phyloP scores from a whole-genome alignment of 305 asterid genomes.

The Fraxinus greggii region DNA sequence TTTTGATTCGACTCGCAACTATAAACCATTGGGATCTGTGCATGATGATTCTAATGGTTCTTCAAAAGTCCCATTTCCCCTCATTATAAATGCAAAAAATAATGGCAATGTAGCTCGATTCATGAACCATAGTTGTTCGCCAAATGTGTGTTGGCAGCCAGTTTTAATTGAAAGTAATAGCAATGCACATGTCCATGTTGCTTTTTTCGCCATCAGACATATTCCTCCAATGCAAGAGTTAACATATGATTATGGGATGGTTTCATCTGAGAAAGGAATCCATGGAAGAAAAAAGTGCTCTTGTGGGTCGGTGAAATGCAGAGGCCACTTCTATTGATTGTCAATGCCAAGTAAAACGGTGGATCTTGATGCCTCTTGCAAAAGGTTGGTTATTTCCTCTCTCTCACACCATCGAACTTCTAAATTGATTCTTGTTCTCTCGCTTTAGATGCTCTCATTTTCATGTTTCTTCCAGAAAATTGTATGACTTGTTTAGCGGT shows the following conservation, averaged over 20 bases:
- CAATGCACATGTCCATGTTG: slow-evolving; percentile 64
- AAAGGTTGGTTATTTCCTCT: slow-evolving; percentile 31
- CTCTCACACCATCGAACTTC: background rate
- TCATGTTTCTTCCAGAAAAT: background rate
- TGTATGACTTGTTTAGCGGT: background rate
- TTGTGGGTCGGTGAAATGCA: slow-evolving; percentile 73
- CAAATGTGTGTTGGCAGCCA: slow-evolving; percentile 79
- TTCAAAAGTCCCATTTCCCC: slow-evolving; percentile 53
- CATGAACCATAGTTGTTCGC: slow-evolving; percentile 88
- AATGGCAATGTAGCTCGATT: slow-evolving; percentile 84
- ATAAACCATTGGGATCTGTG: slow-evolving; percentile 52
- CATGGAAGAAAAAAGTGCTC: slow-evolving; percentile 65
- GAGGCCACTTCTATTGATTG: slow-evolving; percentile 65
- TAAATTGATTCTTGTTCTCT: background rate
- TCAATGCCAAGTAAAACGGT: slow-evolving; percentile 5
- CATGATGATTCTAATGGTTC: slow-evolving; percentile 39
- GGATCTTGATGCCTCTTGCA: slow-evolving; percentile 25
- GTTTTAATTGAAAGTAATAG: slow-evolving; percentile 61
- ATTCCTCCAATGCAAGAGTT: slow-evolving; percentile 95
- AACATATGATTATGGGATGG: slow-evolving; percentile 71
- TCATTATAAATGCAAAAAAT: slow-evolving; percentile 55
- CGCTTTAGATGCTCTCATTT: background rate
- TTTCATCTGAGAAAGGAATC: slow-evolving; percentile 50
- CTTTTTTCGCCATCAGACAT: slow-evolving; percentile 72
- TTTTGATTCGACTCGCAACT: slow-evolving; percentile 74